Evolutionary conservation across 2,329 filamentous ascomycete genomes (phyloP), one percentile per base, ranked within the genome.

Genomic region (Nannizzia gypsea): DNA sequence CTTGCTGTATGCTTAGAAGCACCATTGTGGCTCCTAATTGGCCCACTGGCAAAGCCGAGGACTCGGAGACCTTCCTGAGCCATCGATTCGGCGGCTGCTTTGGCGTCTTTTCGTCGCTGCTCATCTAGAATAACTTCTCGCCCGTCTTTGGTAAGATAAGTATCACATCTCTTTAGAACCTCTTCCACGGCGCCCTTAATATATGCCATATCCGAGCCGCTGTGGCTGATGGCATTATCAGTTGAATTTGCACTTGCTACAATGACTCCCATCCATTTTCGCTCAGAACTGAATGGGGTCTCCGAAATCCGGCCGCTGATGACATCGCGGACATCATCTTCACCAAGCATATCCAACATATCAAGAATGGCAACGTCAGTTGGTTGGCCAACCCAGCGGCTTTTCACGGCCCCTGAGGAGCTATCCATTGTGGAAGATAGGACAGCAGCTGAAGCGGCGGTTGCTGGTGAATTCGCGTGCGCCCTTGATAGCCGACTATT

Each of bases 191-290:
- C 89, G 34, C 93, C 95, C 71, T 99, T 99, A 77, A 97, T 89
- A 71, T 97, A 99, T 0, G 90, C 91, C 65, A 90, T 85, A 67
- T 95, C 89, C 63, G 85, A 84, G 40, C 87, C 85, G 59, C 77
- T 76, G 26, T 62, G 56, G 15, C 59, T 58, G 38, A 59, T 57
- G 61, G 78, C 79, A 28, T 78, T 78, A 55, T 83, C 80, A 22
- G 79, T 77, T 48, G 75, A 69, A 60, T 71, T 74, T 34, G 75
- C 73, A 63, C 73, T 75, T 31, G 84, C 84, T 66, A 96, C 88
- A 1, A 90, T 87, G 28, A 96, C 91, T 36, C 95, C 95, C 95
- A 99, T 99, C 92, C 92, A 99, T 74, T 99, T 99, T 60, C 92
- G 83, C 70, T 96, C 90, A 0, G 93, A 99, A 71, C 92, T 97